Percentiles rank a stretch among this genome's conserved stretches.
These are phyloP conservation scores for Inonotus obliquus DNA, from an alignment of 1,284 basidiomycete species.

Conservation along the genomic window DNA sequence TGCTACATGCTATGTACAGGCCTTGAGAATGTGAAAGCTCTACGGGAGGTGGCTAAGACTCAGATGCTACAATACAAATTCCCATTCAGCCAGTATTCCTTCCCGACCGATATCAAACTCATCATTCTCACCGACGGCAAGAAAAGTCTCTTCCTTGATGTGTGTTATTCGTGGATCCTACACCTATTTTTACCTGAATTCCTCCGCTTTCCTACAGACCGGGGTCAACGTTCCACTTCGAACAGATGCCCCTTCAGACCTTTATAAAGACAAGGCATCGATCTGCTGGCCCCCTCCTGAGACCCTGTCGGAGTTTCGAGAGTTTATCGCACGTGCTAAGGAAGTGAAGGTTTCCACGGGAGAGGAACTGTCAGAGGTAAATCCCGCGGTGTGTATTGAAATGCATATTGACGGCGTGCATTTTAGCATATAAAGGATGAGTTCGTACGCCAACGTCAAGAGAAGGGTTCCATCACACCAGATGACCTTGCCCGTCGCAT, in stretches of 20 bases:
- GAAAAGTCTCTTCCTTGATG: slow-evolving; percentile 65
- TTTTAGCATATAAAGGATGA: slow-evolving; percentile 66
- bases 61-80: slow-evolving; percentile 79
- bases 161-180: slow-evolving; percentile 23
- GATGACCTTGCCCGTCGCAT: slow-evolving; percentile 62
- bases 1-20: slow-evolving; percentile 35
- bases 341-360: slow-evolving; percentile 46
- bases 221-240: slow-evolving; percentile 46
- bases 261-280: slow-evolving; percentile 46
- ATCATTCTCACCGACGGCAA: slow-evolving; percentile 64
- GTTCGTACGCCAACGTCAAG: slow-evolving; percentile 59
- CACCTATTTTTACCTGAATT: not conserved
- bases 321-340: slow-evolving; percentile 50
- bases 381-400: not conserved
- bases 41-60: slow-evolving; percentile 63
- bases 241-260: slow-evolving; percentile 23
- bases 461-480: slow-evolving; percentile 40
- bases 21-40: slow-evolving; percentile 59
- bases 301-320: slow-evolving; percentile 48
- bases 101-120: slow-evolving; percentile 70
- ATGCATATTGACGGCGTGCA: not conserved
- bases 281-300: slow-evolving; percentile 41
- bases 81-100: slow-evolving; percentile 72
- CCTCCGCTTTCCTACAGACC: slow-evolving; percentile 38
- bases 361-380: slow-evolving; percentile 50